A percentile compares a stretch with the other conserved stretches of the same genome.
phyloP scores from a whole-genome alignment of 805 yeast species.

The Groenewaldozyma tartarivorans region DNA sequence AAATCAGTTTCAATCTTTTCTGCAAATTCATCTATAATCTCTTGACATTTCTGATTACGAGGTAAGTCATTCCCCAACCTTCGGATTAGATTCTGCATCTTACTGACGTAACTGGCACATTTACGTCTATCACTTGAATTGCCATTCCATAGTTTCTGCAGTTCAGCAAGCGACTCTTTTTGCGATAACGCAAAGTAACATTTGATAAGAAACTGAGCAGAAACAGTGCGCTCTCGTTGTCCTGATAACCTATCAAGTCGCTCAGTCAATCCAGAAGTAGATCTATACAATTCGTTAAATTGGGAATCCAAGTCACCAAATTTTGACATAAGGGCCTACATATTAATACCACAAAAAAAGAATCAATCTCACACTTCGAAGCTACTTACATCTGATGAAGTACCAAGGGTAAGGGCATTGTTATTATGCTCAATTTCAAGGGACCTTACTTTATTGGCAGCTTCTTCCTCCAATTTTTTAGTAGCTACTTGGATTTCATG shows the following conservation, averaged over 20 bases:
- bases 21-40: conserved; percentile 57
- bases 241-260: conserved; percentile 36
- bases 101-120: conserved; percentile 62
- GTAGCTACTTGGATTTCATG: conserved; percentile 53
- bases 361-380: neutral
- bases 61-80: conserved; percentile 40
- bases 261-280: conserved; percentile 24
- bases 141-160: conserved; percentile 48
- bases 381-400: conserved; percentile 30
- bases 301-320: conserved; percentile 27
- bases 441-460: conserved; percentile 47
- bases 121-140: conserved; percentile 43
- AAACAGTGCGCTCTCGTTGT: conserved; percentile 62
- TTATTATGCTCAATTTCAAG: conserved; percentile 60
- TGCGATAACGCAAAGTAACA: conserved; percentile 70
- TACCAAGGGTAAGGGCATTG: conserved; percentile 48
- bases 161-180: conserved; percentile 41
- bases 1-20: conserved; percentile 67
- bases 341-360: neutral
- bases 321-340: conserved; percentile 23
- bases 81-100: conserved; percentile 52
- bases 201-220: conserved; percentile 61
- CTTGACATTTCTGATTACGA: conserved; percentile 15
- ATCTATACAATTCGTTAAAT: conserved; percentile 23
- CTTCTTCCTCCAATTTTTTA: conserved; percentile 36